Conservation (phyloP, 371 early-diverging fungal species). For the Massospora cicadina region DNA sequence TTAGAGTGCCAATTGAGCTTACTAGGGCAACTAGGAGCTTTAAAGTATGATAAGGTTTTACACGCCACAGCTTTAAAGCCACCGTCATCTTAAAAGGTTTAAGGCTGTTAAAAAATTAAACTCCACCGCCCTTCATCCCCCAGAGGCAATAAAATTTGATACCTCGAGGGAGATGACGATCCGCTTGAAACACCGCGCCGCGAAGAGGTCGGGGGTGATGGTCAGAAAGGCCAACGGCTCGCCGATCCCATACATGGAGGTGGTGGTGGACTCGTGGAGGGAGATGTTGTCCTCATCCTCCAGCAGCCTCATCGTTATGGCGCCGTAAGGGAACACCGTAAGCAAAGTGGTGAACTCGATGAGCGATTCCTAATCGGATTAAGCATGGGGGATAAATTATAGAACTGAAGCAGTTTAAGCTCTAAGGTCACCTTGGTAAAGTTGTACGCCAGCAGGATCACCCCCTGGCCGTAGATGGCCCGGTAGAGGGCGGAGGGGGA, state of each 20-base stretch:
- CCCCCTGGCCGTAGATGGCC: neutral
- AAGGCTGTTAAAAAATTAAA: no score
- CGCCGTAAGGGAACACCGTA: neutral
- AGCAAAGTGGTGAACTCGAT: conserved; percentile 1
- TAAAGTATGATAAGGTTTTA: no score
- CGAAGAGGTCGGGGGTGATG: neutral
- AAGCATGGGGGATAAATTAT: neutral
- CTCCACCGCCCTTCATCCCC: neutral
- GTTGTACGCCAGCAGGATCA: neutral
- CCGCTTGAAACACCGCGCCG: neutral
- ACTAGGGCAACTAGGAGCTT: no score
- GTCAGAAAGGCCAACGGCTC: neutral
- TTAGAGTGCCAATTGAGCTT: no score
- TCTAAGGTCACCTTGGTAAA: neutral
- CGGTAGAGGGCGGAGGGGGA: neutral
- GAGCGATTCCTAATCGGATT: neutral
- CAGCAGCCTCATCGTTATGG: neutral
- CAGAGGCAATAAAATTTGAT: neutral
- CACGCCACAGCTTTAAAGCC: no score
- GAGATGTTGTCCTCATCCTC: neutral
- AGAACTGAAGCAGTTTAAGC: neutral
- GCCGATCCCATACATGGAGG: neutral
- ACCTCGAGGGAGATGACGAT: neutral
- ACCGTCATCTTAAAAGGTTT: no score
- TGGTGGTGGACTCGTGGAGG: neutral